Conservation (phyloP, 176 grass and related monocot species). For the Aegilops longissima region DNA sequence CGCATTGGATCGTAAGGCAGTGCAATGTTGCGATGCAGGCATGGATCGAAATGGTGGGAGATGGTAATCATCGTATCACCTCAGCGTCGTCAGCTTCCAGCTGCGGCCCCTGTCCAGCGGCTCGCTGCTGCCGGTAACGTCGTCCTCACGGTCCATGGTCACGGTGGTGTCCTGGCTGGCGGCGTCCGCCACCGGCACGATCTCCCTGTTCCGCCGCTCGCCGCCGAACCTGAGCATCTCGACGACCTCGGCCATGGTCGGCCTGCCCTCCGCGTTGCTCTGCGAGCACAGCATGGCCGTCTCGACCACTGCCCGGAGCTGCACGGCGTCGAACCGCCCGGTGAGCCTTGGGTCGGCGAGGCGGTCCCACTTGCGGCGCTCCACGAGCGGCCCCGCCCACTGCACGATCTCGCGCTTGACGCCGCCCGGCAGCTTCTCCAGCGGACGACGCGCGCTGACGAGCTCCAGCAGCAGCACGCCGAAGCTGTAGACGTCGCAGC, state of each 20-base stretch:
- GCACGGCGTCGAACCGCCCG: conserved; percentile 40
- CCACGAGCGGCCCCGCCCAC: conserved; percentile 55
- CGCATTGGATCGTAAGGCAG: not conserved
- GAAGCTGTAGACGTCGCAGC: conserved; percentile 83
- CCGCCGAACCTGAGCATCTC: conserved; percentile 49
- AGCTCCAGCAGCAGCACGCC: conserved; percentile 71
- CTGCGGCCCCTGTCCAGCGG: conserved; percentile 43
- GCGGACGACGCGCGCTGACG: conserved; percentile 49
- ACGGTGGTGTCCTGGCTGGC: conserved; percentile 21
- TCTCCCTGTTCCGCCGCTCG: conserved; percentile 47
- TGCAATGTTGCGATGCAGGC: not conserved
- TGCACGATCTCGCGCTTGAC: conserved; percentile 67
- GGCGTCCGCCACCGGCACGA: conserved; percentile 35
- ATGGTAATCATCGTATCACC: not conserved
- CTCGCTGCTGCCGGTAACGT: conserved; percentile 45
- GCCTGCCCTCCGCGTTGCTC: conserved; percentile 31
- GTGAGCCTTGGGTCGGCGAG: conserved; percentile 50
- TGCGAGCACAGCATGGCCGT: conserved; percentile 57
- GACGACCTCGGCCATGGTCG: conserved; percentile 55
- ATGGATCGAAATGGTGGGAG: not conserved
- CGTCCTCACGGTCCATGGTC: conserved; percentile 19
- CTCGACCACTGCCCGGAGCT: conserved; percentile 47
- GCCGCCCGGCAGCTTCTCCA: conserved; percentile 58
- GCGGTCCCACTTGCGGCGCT: conserved; percentile 54
- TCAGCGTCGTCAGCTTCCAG: conserved; percentile 41